phyloP scores from a whole-genome alignment of 1,139 yeast species.

The Yamadazyma diospyri region DNA sequence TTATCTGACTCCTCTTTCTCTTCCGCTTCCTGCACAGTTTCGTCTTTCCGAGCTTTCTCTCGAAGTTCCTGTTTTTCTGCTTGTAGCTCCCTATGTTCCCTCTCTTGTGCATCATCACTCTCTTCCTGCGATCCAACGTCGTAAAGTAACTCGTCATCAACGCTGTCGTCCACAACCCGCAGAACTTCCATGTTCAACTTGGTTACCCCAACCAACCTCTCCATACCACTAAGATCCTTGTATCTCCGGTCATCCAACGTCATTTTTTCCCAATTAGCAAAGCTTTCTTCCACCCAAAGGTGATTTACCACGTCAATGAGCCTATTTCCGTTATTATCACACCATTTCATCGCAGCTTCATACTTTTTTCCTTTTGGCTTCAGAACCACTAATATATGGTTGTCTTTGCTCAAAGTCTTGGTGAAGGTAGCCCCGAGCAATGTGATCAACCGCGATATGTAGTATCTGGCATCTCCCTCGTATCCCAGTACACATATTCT shows the following conservation, averaged over 20 bases:
- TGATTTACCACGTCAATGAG: slow-evolving; percentile 64
- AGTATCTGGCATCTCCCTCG: slow-evolving; percentile 78
- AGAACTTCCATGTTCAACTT: slow-evolving; percentile 40
- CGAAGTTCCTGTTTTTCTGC: background rate
- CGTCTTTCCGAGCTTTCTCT: slow-evolving; percentile 6
- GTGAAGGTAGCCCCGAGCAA: slow-evolving; percentile 78
- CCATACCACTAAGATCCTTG: slow-evolving; percentile 27
- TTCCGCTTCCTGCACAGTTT: slow-evolving; percentile 4
- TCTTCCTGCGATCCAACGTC: slow-evolving; percentile 4
- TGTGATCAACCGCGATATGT: slow-evolving; percentile 60
- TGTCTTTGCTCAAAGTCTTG: slow-evolving; percentile 59
- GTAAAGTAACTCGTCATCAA: slow-evolving; percentile 23
- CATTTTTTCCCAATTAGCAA: slow-evolving; percentile 54
- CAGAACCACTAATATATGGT: slow-evolving; percentile 73
- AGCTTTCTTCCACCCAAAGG: slow-evolving; percentile 87
- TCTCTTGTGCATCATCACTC: slow-evolving; percentile 13
- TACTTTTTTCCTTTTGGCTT: slow-evolving; percentile 69
- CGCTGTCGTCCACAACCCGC: slow-evolving; percentile 41
- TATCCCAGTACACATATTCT: slow-evolving; percentile 73
- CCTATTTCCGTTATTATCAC: slow-evolving; percentile 22
- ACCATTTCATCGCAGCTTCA: slow-evolving; percentile 58
- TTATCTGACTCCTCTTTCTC: slow-evolving; percentile 3
- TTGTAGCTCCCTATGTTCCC: background rate
- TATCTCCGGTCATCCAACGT: slow-evolving; percentile 44
- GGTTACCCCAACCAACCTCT: slow-evolving; percentile 50